Percentiles rank a stretch among this genome's conserved stretches.
These are phyloP conservation scores for Garcia nutans DNA, from an alignment of 345 rosid species.

Conservation along the genomic window DNA sequence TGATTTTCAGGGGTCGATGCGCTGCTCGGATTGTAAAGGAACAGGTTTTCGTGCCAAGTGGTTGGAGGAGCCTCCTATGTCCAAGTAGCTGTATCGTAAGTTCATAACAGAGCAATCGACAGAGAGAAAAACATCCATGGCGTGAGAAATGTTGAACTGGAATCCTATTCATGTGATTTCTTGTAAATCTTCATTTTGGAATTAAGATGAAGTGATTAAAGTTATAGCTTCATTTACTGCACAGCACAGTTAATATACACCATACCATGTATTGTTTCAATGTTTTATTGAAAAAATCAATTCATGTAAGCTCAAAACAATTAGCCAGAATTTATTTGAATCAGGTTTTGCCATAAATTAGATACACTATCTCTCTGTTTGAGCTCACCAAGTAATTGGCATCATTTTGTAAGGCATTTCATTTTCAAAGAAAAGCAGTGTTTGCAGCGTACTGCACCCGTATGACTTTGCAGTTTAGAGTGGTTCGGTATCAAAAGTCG, in stretches of 20 bases:
- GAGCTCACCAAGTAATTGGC: not conserved
- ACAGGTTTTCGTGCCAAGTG: conserved; percentile 97
- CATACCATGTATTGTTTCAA: not conserved
- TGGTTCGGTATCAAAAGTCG: not conserved
- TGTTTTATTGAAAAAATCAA: not conserved
- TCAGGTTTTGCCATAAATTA: not conserved
- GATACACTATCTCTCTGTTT: not conserved
- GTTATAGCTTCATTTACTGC: not conserved
- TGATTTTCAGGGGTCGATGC: conserved; percentile 56
- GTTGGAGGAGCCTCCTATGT: conserved; percentile 68
- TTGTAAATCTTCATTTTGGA: not conserved
- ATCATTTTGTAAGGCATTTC: not conserved
- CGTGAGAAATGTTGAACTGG: not conserved
- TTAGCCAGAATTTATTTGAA: not conserved
- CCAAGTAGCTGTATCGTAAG: conserved; percentile 30
- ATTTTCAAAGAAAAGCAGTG: no score
- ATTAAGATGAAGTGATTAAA: not conserved
- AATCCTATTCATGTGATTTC: conserved; percentile 9
- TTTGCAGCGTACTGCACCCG: not conserved
- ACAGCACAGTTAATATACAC: not conserved
- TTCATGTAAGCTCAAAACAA: not conserved
- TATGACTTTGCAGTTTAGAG: not conserved
- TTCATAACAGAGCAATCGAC: not conserved
- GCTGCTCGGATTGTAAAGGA: conserved; percentile 80
- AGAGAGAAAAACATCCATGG: not conserved